phyloP scores from a whole-genome alignment of 768 basidiomycete genomes.

The Suillus variegatus region DNA sequence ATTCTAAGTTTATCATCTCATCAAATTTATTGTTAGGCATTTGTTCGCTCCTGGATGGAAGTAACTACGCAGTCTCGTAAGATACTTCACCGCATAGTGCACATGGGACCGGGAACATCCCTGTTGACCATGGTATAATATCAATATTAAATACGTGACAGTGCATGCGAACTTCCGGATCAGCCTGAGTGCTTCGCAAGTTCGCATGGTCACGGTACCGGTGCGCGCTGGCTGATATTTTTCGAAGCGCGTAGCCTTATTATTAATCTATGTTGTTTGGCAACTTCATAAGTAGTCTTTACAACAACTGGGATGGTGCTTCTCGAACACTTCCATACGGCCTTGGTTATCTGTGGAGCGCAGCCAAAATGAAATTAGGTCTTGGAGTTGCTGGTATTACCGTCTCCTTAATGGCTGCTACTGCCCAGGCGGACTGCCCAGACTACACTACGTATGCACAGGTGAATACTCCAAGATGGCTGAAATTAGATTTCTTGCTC shows the following conservation, averaged over 20 bases:
- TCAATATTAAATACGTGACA: too few relatives aligned
- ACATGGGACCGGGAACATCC: neutral
- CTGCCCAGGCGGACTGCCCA: conserved; percentile 46
- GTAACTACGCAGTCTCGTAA: neutral
- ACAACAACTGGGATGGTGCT: conserved; percentile 9
- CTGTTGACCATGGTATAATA: neutral
- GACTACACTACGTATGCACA: conserved; percentile 64
- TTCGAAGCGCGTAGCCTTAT: neutral
- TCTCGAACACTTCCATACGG: conserved; percentile 6
- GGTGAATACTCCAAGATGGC: conserved; percentile 30
- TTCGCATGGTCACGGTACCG: neutral
- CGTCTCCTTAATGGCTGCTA: conserved; percentile 24
- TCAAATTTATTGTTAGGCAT: neutral
- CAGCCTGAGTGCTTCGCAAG: neutral
- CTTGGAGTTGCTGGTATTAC: conserved; percentile 24
- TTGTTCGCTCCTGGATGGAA: neutral
- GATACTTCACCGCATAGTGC: neutral
- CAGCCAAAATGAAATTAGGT: conserved; percentile 21
- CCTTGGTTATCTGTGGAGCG: conserved; percentile 11
- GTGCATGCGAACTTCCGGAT: too few relatives aligned
- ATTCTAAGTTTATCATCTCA: neutral
- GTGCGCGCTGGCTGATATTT: neutral
- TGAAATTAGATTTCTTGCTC: neutral
- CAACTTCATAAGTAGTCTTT: conserved; percentile 12
- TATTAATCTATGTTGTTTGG: conserved; percentile 9